Evolutionary conservation across 768 basidiomycete genomes (phyloP), one percentile per base, ranked within the genome.

Genomic region (Auricularia cornea): DNA sequence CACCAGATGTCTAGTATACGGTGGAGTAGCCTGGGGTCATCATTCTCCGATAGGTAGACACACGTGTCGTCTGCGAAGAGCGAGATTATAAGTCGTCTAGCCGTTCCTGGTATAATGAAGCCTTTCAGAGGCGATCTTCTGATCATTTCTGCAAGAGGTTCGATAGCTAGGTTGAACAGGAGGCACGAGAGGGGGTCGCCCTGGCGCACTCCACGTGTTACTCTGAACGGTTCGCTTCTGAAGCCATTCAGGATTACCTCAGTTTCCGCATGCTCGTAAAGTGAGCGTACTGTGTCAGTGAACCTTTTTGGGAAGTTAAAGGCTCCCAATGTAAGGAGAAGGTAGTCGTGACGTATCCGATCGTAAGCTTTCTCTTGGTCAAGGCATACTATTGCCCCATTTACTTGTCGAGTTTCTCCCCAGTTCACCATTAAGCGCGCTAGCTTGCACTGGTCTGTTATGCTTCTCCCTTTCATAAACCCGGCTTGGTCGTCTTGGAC

Each of bases 61-160:
- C 72, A 73, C 16, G 78, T 79, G 65, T 80, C 78, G 64, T 81
- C 77, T 0, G 79, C 77, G 64, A 79, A 77, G 0, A 77, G 63
- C 3, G 69, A 66, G 0, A 69, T 30, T 0, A 68, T 62, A 0
- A 73, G 30, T 2, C 29, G 61, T 3, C 68, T 23, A 5, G 10
- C 28, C 0, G 26, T 6, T 16, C 65, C 66, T 1, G 67, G 68
- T 2, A 74, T 64, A 2, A 28, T 48, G 18, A 68, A 67, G 0
- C 71, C 73, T 2, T 59, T 11, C 0, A 75, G 54, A 41, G 59
- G 6, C 48, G 67, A 62, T 0, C 77, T 77, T 1, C 67, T 64
- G 23, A 77, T 29, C 0, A 81, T 66, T 4, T 62, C 32, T 0
- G 76, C 76, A 0, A 80, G 72, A 0, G 78, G 74, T 64, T 79